Base-by-base conservation (phyloP, 2,329 filamentous ascomycete genomes). In the Penicillium sp. region DNA sequence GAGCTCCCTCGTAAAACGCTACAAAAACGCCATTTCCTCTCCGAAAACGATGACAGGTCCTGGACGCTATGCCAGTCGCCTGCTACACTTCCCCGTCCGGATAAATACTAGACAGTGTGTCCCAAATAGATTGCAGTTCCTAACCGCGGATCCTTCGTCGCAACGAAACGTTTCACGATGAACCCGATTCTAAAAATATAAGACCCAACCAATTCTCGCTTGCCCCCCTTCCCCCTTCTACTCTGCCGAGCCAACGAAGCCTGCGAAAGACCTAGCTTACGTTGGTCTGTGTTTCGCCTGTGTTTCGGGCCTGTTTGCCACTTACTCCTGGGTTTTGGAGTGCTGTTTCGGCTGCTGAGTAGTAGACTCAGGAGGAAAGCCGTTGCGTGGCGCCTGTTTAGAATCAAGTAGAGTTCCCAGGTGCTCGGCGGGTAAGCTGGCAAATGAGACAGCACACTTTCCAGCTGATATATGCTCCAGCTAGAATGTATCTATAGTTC, bases 271-370 rank as follows among this genome's bases (percentile, higher is more conserved):
- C 17, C 49, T 10, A 50, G 61, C 58, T 63, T 20, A 61, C 56
- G 56, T 60, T 56, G 42, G 42, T 60, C 58, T 51, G 48, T 61
- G 61, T 63, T 61, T 63, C 58, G 54, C 42, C 57, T 37, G 37
- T 56, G 60, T 65, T 63, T 61, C 58, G 56, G 47, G 34, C 14
- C 11, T 20, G 38, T 56, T 57, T 49, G 59, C 59, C 59, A 58
- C 55, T 52, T 42, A 6, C 37, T 34, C 35, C 47, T 49, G 47
- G 14, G 43, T 7, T 25, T 14, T 35, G 28, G 14, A 22, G 4
- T 14, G 43, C 12, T 35, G 47, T 49, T 49, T 34, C 47, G 17
- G 47, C 14, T 49, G n/a, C 31, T 10, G 42, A 45, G 42, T 2
- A 38, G n/a, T 2, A 38, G 12, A 39, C 7, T 15, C 3, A 3